Evolutionary conservation across 495 filamentous ascomycete species (phyloP).

Genomic region (Penicillium desertorum): DNA sequence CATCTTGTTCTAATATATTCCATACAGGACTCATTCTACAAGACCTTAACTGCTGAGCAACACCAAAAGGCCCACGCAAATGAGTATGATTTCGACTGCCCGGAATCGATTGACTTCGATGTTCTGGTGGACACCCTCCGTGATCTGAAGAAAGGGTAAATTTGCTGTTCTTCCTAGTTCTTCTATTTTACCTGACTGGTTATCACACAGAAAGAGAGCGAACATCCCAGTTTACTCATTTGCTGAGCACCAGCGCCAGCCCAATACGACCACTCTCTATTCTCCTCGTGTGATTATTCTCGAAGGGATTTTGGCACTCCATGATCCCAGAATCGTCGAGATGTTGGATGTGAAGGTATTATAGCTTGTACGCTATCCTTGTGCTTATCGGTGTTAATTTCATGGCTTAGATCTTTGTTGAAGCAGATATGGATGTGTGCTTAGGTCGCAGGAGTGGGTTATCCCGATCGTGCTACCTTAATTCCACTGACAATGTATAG

Average conservation of each 20-base stretch:
- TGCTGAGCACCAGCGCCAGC: conserved; percentile 78
- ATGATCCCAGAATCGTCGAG: conserved; percentile 82
- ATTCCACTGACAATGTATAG: conserved; percentile 41
- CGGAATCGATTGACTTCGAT: conserved; percentile 94
- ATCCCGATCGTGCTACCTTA: neutral
- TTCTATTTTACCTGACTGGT: conserved; percentile 15
- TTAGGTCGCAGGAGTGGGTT: conserved; percentile 82
- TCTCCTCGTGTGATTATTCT: conserved; percentile 94
- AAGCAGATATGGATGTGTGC: conserved; percentile 93
- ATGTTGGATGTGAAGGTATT: conserved; percentile 85
- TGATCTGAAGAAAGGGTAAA: conserved; percentile 90
- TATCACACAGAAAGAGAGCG: conserved; percentile 70
- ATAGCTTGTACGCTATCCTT: neutral
- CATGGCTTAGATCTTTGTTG: conserved; percentile 74
- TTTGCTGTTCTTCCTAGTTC: neutral
- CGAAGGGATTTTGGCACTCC: conserved; percentile 92
- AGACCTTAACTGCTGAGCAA: conserved; percentile 71
- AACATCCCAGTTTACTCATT: conserved; percentile 97
- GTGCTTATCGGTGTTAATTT: conserved; percentile 5
- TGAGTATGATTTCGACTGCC: conserved; percentile 94
- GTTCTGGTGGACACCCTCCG: conserved; percentile 72
- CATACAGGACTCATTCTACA: conserved; percentile 91
- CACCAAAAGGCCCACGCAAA: conserved; percentile 77
- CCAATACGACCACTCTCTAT: conserved; percentile 82
- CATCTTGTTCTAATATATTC: conserved; percentile 26